These are phyloP conservation scores for Crithidia acanthocephali DNA, from an alignment of 208 protist genomes.

Conservation along the genomic window DNA sequence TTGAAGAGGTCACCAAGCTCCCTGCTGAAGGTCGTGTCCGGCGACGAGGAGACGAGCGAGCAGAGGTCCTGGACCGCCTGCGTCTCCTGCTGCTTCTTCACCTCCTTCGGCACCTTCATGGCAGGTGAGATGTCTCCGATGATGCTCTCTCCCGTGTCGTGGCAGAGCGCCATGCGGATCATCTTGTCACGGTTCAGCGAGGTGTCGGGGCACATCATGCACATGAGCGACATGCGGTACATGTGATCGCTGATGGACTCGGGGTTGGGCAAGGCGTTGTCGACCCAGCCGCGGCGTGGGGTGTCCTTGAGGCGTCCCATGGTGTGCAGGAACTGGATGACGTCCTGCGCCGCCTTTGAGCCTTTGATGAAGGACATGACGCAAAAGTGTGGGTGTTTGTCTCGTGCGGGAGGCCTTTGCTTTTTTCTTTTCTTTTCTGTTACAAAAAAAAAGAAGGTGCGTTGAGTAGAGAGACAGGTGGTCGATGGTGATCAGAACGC, in stretches of 20 bases:
- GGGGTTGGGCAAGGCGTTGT: slow-evolving; percentile 62
- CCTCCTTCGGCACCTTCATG: slow-evolving; percentile 85
- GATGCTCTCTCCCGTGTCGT: slow-evolving; percentile 89
- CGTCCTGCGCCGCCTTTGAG: slow-evolving; percentile 36
- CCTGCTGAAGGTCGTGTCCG: slow-evolving; percentile 40
- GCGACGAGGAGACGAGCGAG: slow-evolving; percentile 40
- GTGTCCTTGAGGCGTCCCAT: slow-evolving; percentile 87
- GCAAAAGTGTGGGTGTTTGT: no score
- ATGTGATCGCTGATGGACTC: slow-evolving; percentile 94
- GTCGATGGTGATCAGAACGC: no score
- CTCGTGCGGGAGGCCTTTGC: no score
- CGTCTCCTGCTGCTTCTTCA: slow-evolving; percentile 73
- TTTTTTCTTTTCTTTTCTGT: neutral
- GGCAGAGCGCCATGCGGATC: slow-evolving; percentile 90
- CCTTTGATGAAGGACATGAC: slow-evolving; percentile 28
- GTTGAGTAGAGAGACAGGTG: neutral
- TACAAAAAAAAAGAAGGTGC: slow-evolving; percentile 24
- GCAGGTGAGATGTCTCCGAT: slow-evolving; percentile 88
- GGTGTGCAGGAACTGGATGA: slow-evolving; percentile 76
- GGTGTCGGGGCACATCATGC: slow-evolving; percentile 90
- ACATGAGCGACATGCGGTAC: slow-evolving; percentile 92
- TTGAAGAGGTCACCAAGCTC: slow-evolving; percentile 77
- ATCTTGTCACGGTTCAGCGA: slow-evolving; percentile 71
- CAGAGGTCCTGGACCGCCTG: slow-evolving; percentile 65
- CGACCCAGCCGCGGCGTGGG: slow-evolving; percentile 90